A percentile compares a stretch with the other conserved stretches of the same genome.
Evolutionary conservation across 768 basidiomycete genomes (phyloP).

Genomic region (Mycena maculata): DNA sequence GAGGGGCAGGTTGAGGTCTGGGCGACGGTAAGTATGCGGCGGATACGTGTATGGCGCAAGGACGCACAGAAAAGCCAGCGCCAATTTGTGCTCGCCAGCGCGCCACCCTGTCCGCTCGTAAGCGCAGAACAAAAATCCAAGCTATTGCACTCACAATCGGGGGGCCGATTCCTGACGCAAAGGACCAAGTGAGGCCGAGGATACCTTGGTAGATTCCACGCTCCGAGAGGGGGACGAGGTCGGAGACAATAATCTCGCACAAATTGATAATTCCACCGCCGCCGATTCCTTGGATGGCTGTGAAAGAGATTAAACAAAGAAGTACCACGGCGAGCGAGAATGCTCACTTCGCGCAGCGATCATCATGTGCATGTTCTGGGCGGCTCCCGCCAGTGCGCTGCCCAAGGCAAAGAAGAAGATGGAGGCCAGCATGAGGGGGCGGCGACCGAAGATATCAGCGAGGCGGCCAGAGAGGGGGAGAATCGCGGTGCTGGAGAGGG

Average conservation of each 20-base stretch:
- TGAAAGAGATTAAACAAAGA: no score
- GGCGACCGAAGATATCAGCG: conserved; percentile 49
- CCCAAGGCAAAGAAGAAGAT: conserved; percentile 51
- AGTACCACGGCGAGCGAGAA: no score
- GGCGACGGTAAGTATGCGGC: no score
- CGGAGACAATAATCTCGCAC: conserved; percentile 55
- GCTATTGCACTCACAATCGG: no score
- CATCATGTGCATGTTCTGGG: conserved; percentile 52
- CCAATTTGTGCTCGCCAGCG: no score
- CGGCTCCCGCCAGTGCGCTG: conserved; percentile 51
- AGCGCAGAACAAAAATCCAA: no score
- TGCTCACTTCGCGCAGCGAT: conserved; percentile 49
- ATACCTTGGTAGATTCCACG: conserved; percentile 53
- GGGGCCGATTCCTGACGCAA: conserved; percentile 39
- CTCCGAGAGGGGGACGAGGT: conserved; percentile 58
- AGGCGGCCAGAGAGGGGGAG: conserved; percentile 49
- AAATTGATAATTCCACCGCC: conserved; percentile 52
- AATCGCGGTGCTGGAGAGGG: conserved; percentile 52
- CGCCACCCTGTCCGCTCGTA: no score
- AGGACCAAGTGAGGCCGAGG: conserved; percentile 52
- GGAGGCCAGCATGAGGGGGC: conserved; percentile 43
- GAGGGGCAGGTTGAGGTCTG: no score
- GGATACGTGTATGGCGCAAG: no score
- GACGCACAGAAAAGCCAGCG: no score
- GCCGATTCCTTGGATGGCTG: background rate